These are phyloP conservation scores for Venturia effusa DNA, from an alignment of 2,329 filamentous ascomycete species.

Conservation along the genomic window DNA sequence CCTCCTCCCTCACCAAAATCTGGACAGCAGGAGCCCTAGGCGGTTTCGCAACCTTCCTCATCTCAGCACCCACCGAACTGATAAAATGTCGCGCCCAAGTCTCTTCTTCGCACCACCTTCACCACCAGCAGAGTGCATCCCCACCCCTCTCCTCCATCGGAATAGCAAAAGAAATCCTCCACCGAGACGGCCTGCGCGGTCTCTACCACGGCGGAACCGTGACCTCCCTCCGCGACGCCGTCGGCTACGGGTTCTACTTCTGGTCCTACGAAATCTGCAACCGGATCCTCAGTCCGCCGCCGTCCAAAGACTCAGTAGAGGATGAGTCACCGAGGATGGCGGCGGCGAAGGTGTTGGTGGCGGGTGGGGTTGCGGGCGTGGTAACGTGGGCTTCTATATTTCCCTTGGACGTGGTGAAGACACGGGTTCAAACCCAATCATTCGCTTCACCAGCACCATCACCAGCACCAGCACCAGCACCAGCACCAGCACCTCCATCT, in stretches of 20 bases:
- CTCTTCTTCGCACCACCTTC: neutral
- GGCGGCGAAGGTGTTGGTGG: constrained; percentile 57
- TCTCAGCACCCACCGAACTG: constrained; percentile 82
- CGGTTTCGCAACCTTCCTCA: constrained; percentile 73
- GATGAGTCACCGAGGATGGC: constrained; percentile 32
- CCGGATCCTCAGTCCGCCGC: constrained; percentile 36
- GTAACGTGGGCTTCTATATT: constrained; percentile 86
- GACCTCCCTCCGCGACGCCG: constrained; percentile 71
- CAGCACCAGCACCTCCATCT: neutral
- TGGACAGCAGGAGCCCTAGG: constrained; percentile 73
- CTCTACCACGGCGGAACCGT: constrained; percentile 73
- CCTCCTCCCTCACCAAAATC: constrained; percentile 41
- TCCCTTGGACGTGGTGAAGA: constrained; percentile 86
- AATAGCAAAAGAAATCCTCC: constrained; percentile 48
- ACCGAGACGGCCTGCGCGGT: constrained; percentile 49
- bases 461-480: neutral
- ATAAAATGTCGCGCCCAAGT: constrained; percentile 84
- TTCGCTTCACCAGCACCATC: neutral
- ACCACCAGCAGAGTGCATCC: neutral
- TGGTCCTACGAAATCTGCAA: constrained; percentile 79
- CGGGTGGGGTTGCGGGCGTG: constrained; percentile 78
- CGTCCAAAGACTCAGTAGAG: constrained; percentile 29
- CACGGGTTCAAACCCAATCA: constrained; percentile 60
- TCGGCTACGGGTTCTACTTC: constrained; percentile 98
- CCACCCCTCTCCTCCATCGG: constrained; percentile 40